Percentiles rank a stretch among this genome's conserved stretches.
Conservation (phyloP, 2,329 filamentous ascomycete genomes). For the Coniochaeta sp. region DNA sequence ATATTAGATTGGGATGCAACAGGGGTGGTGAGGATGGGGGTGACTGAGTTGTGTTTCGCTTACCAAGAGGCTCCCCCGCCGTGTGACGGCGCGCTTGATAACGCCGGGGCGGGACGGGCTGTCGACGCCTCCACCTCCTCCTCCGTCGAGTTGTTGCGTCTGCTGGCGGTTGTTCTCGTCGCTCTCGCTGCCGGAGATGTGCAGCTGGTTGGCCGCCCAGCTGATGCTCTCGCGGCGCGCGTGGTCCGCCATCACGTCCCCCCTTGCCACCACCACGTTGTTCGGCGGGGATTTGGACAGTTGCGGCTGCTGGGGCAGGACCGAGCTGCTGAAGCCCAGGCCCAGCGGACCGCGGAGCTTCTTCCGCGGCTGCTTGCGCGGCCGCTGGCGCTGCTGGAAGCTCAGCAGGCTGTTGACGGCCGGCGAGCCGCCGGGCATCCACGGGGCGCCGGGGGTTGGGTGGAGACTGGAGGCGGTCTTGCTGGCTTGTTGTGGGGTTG, state of each 20-base stretch:
- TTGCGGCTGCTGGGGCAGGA: slow-evolving; percentile 4
- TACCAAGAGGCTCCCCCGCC: slow-evolving; percentile 83
- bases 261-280: slow-evolving; percentile 23
- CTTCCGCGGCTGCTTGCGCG: slow-evolving; percentile 60
- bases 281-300: slow-evolving; percentile 69
- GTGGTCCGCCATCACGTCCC: slow-evolving; percentile 29
- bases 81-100: slow-evolving; percentile 73
- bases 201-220: slow-evolving; percentile 80
- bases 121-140: slow-evolving; percentile 33
- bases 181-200: slow-evolving; percentile 75
- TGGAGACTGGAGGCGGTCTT: slow-evolving; percentile 42
- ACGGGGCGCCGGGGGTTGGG: slow-evolving; percentile 50
- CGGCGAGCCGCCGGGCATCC: slow-evolving; percentile 60
- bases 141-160: too few relatives aligned
- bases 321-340: slow-evolving; percentile 39
- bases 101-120: slow-evolving; percentile 50
- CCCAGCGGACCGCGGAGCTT: slow-evolving; percentile 37
- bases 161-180: slow-evolving; percentile 59
- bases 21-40: background rate
- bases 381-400: slow-evolving; percentile 70
- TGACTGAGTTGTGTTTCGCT: slow-evolving; percentile 19
- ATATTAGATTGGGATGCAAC: background rate
- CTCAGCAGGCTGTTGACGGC: slow-evolving; percentile 72
- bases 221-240: slow-evolving; percentile 82
- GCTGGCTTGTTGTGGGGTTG: slow-evolving; percentile 73